Percentiles rank a stretch among this genome's conserved stretches.
These are phyloP conservation scores for Eleusine indica DNA, from an alignment of 176 grass and related monocot genomes.

Conservation along the genomic window DNA sequence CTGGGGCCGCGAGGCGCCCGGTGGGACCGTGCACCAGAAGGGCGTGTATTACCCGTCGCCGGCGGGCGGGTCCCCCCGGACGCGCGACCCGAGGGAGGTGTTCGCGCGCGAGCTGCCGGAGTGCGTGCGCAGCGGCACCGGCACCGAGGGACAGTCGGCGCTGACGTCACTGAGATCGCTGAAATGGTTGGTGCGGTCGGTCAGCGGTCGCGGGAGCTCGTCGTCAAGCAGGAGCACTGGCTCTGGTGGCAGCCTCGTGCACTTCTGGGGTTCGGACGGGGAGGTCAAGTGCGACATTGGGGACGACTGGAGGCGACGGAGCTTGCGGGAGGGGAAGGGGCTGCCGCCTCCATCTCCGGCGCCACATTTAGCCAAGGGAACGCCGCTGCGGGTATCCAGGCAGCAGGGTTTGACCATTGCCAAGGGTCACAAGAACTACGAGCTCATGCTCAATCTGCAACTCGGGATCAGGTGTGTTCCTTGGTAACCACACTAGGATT, in stretches of 20 bases:
- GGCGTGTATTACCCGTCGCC: conserved; percentile 82
- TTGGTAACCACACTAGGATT: conserved; percentile 9
- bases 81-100: conserved; percentile 77
- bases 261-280: conserved; percentile 48
- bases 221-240: conserved; percentile 36
- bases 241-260: conserved; percentile 42
- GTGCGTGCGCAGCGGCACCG: conserved; percentile 49
- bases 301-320: conserved; percentile 53
- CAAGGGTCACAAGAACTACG: conserved; percentile 94
- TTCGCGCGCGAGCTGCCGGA: conserved; percentile 62
- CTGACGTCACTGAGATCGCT: conserved; percentile 67
- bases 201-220: conserved; percentile 43
- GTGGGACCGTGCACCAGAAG: conserved; percentile 66
- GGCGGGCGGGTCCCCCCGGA: conserved; percentile 42
- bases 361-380: conserved; percentile 20
- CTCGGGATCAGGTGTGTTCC: conserved; percentile 82
- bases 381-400: conserved; percentile 40
- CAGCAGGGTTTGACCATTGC: conserved; percentile 76
- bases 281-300: conserved; percentile 43
- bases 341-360: conserved; percentile 12
- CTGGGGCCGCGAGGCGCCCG: conserved; percentile 56
- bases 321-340: conserved; percentile 44
- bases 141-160: conserved; percentile 57
- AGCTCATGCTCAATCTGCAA: conserved; percentile 98
- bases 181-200: conserved; percentile 64